Conservation (phyloP, 352 stramenopile species). For the Pythium angustatum region DNA sequence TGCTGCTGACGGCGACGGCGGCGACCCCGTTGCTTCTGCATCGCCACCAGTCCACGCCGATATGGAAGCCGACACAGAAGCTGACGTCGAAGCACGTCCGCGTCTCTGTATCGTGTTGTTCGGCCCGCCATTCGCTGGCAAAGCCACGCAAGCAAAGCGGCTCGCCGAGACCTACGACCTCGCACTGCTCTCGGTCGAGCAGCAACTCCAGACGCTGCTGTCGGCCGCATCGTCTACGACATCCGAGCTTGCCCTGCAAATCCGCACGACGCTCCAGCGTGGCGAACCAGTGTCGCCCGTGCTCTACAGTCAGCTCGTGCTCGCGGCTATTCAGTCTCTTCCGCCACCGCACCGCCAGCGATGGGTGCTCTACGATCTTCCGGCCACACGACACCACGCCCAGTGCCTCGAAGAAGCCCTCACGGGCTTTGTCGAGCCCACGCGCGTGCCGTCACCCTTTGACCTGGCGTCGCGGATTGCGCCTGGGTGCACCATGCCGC, state of each 20-base stretch:
- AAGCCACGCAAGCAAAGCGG: conserved; percentile 50
- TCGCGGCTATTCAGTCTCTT: conserved; percentile 38
- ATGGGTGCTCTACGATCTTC: conserved; percentile 72
- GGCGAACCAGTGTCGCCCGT: conserved; percentile 45
- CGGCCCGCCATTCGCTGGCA: conserved; percentile 62
- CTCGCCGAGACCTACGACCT: conserved; percentile 57
- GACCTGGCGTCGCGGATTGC: conserved; percentile 62
- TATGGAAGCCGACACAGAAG: neutral
- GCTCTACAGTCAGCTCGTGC: conserved; percentile 58
- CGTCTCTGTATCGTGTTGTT: conserved; percentile 58
- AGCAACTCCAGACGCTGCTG: conserved; percentile 37
- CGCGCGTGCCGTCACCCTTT: conserved; percentile 40
- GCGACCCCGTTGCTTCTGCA: neutral
- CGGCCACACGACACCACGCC: conserved; percentile 44
- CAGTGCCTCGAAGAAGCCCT: conserved; percentile 54
- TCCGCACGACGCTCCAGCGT: conserved; percentile 30
- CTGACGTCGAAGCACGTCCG: neutral
- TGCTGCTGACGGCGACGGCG: neutral
- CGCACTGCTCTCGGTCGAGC: conserved; percentile 49
- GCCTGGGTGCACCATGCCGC: conserved; percentile 36
- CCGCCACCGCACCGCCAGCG: conserved; percentile 22
- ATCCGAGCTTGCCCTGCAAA: conserved; percentile 35
- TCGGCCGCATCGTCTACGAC: too few relatives aligned
- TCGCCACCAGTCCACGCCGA: neutral
- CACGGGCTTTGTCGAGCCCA: conserved; percentile 55